Base-by-base conservation (phyloP, 305 asterid species). In the Stenogyne calaminthoides region DNA sequence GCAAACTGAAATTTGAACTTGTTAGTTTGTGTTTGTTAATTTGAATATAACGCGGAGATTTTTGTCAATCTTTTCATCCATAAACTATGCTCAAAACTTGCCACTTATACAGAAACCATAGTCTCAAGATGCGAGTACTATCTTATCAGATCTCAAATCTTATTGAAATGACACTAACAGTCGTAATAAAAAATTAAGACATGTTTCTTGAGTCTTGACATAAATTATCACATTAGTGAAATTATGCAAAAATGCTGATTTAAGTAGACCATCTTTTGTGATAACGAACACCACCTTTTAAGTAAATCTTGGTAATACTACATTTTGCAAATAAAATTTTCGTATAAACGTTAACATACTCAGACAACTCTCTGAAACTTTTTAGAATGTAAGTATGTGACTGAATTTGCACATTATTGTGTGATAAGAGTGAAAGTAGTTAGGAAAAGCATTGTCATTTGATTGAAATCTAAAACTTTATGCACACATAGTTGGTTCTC, bases 311-410 rank as follows among this genome's bases (percentile, higher is more conserved):
- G 19, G 51, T 47, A 25, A 29, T 29, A 56, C 22, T 63, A 6
- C 36, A 60, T 42, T 56, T 77, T 40, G 73, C 36, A 44, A 42
- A 46, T 56, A 60, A 14, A 32, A 57, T 22, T 20, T 54, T 25
- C 14, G 18, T 29, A 20, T 49, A 51, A 52, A 37, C 46, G 25
- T 75, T 44, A 20, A 16, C 59, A 22, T 67, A 54, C 69, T 71
- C 25, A 14, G 19, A 63, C 70, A 49, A 51, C 70, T 52, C 19
- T 19, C 60, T 46, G 29, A 47, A 29, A 39, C 15, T 10, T 67
- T 5, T 57, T 9, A 32, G 36, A 32, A 32, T 47, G 19, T 51
- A 14, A 2, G 29, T 18, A 40, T 2, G 46, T 6, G 16, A 40
- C 67, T 16, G 52, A 22, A 42, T 55, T 36, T 15, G 37, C 54